Base-by-base conservation (phyloP, 176 grass and related monocot species). In the Lolium perenne region DNA sequence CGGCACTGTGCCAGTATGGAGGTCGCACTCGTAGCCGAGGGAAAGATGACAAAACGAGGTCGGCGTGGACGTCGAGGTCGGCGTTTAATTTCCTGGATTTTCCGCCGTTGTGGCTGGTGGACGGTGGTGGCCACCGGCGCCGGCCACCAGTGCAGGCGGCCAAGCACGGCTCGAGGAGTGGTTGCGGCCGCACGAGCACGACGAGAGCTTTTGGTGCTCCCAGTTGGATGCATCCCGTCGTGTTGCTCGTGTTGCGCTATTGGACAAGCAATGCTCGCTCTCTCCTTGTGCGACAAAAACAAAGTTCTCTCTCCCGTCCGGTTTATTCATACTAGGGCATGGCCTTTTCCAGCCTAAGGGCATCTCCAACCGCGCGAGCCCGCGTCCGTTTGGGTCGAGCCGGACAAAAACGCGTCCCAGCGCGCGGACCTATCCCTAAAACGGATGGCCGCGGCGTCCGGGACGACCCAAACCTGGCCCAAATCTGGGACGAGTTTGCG, bases 161-260 rank as follows among this genome's bases (percentile, higher is more conserved):
- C 74, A 70, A n/a, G 22, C 61, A 62, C 18, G 32, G 32, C 32
- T 35, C 32, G 32, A 35, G 32, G 32, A 35, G 32, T 35, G 32
- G 32, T 38, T 51, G 75, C 21, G 25, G 23, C 41, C 13, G 21
- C n/a, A 45, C 10, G 70, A 0, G 45, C 21, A 22, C 10, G 12
- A 57, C 58, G 16, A 13, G 8, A 38, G 46, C 17, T 11, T 79
- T 21, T 35, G 0, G 15, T 25, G 45, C 17, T 25, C 29, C 32
- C 32, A 35, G 32, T 35, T 35, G 32, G 32, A 35, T 35, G 32
- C 32, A 16, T 21, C 45, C 43, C 32, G 5, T 23, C 65, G 87
- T 89, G 81, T 84, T 65, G 60, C 75, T n/a, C 76, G 81, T 73
- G 75, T 41, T 12, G 40, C 18, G 20, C 75, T 38, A 40, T 38